phyloP scores from a whole-genome alignment of 176 grass and related monocot genomes.

The Paspalum vaginatum region DNA sequence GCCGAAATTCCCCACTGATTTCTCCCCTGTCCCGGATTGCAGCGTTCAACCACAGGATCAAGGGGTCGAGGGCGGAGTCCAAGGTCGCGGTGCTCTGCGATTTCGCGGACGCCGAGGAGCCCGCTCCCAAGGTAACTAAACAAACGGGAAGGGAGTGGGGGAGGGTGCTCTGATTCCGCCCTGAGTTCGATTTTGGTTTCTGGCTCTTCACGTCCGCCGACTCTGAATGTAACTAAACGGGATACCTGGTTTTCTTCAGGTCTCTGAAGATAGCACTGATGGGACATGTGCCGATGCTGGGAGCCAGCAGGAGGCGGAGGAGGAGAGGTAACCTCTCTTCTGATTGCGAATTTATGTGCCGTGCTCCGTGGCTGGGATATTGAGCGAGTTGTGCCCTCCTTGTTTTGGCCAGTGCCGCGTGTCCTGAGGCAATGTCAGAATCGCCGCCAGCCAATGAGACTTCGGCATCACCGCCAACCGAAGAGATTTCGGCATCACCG shows the following conservation, averaged over 20 bases:
- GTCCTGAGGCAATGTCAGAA: constrained; percentile 25
- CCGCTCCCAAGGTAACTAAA: constrained; percentile 59
- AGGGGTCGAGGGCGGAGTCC: constrained; percentile 55
- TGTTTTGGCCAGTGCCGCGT: constrained; percentile 36
- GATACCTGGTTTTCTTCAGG: no score
- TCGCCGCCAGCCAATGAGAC: background rate
- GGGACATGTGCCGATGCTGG: background rate
- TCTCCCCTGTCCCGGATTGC: background rate
- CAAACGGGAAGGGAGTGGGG: background rate
- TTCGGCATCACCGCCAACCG: no score
- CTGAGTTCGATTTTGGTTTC: background rate
- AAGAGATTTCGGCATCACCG: no score
- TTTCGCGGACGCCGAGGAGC: constrained; percentile 53
- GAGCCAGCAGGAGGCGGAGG: background rate
- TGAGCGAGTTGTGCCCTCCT: background rate
- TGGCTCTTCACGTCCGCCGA: background rate
- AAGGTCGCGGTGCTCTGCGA: constrained; percentile 67
- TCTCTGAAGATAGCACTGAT: background rate
- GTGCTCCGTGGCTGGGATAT: constrained; percentile 3
- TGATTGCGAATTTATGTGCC: background rate
- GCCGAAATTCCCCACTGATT: background rate
- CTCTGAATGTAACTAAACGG: no score
- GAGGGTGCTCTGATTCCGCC: background rate
- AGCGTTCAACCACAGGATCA: constrained; percentile 82
- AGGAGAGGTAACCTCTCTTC: constrained; percentile 37